phyloP scores from a whole-genome alignment of 805 yeast species.

The Candida caryicola region DNA sequence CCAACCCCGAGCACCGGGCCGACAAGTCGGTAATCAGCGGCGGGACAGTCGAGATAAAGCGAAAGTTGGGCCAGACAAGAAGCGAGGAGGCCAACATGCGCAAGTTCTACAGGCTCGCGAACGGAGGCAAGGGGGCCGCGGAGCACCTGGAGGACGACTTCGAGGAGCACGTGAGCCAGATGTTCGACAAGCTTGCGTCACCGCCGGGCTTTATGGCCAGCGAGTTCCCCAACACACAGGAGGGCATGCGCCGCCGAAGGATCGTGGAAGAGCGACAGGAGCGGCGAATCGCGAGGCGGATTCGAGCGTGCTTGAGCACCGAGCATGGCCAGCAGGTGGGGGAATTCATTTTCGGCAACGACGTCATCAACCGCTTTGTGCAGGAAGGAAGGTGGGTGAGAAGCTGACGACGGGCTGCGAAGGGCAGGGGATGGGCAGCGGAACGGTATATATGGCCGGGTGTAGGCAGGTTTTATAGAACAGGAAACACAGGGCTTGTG shows the following conservation, averaged over 20 bases:
- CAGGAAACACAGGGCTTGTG: too few species aligned
- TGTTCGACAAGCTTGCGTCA: constrained; percentile 35
- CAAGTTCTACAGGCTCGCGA: constrained; percentile 12
- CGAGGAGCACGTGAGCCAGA: constrained; percentile 26
- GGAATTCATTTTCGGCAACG: constrained; percentile 31
- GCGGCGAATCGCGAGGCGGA: constrained; percentile 27
- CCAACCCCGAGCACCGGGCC: constrained; percentile 22
- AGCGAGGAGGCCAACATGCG: constrained; percentile 14
- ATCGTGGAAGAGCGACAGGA: constrained; percentile 20
- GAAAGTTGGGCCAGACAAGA: constrained; percentile 15
- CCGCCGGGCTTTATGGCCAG: constrained; percentile 42
- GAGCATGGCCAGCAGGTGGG: constrained; percentile 19
- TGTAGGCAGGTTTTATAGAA: too few species aligned
- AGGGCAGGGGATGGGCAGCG: too few species aligned
- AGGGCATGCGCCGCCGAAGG: constrained; percentile 19
- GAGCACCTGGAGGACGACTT: constrained; percentile 6
- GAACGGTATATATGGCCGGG: too few species aligned
- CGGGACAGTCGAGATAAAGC: constrained; percentile 10
- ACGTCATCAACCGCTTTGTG: constrained; percentile 30
- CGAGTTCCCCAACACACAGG: constrained; percentile 37
- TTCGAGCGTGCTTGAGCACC: constrained; percentile 22
- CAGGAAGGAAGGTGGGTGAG: constrained; percentile 5
- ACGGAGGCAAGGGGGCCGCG: constrained; percentile 4
- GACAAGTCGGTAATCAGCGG: constrained; percentile 5
- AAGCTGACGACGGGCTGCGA: neutral